Base-by-base conservation (phyloP, 2,329 filamentous ascomycete species). In the Botrytis elliptica region DNA sequence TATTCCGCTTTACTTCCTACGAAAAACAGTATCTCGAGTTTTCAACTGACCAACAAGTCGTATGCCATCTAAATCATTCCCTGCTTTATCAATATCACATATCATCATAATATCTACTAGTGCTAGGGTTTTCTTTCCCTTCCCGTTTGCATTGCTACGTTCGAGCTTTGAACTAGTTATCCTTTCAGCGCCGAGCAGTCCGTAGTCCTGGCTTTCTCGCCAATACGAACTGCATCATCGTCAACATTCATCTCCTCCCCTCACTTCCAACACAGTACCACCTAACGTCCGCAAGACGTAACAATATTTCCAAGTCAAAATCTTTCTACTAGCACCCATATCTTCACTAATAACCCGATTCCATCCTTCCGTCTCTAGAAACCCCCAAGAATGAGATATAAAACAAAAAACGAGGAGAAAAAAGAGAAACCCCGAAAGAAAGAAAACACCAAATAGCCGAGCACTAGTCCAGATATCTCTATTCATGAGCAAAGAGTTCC, bases 361-460 rank as follows among this genome's bases (percentile, higher is more conserved):
- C 14, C 16, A 18, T 33, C n/a, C 4, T 8, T 57, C 7, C 6
- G 18, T 29, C 7, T 29, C 52, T 3, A 7, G 0, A 52, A 12
- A 16, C 0, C 18, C 10, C 4, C 52, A 55, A 18, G 14, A 16
- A 55, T 3, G 14, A 8, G 12, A 29, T 7, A 55, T 5, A 3
- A n/a, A 16, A 1, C 12, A 8, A 57, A 52, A 22, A n/a, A 52
- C 4, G 0, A 16, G 2, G 5, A 0, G 5, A 4, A 12, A 49
- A 10, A 7, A n/a, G 49, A 52, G 1, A 7, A 9, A 29, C 3
- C 29, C 29, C 5, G 52, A 55, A 55, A 4, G 6, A 55, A 55
- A 29, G n/a, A 55, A 8, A 18, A 29, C 14, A 33, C 0, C 5
- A n/a, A n/a, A 29, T 29, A 57, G 52, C 52, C 52, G 52, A 29